Conservation (phyloP, 495 filamentous ascomycete species). For the Rostrohypoxylon terebratum region DNA sequence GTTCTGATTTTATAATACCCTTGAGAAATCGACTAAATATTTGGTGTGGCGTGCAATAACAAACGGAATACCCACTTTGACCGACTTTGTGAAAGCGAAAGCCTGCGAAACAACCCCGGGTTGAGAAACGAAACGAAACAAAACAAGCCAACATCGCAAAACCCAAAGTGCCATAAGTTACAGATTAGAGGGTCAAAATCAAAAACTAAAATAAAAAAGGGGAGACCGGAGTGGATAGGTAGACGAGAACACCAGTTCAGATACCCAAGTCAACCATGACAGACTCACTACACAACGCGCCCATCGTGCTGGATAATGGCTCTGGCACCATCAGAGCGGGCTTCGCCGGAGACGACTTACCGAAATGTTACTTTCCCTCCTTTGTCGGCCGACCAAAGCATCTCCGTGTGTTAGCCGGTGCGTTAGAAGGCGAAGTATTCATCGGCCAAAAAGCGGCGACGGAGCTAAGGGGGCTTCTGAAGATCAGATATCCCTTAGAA, state of each 20-base stretch:
- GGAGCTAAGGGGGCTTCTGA: constrained; percentile 91
- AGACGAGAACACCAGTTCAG: constrained; percentile 19
- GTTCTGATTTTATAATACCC: constrained; percentile 29
- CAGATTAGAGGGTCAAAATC: constrained; percentile 30
- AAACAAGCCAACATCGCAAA: background rate
- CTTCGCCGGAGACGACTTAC: constrained; percentile 94
- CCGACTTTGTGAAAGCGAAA: background rate
- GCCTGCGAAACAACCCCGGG: constrained; percentile 2
- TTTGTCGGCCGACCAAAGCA: constrained; percentile 98
- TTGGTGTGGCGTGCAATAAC: constrained; percentile 1
- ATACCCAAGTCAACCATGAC: constrained; percentile 68
- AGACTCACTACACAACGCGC: constrained; percentile 93
- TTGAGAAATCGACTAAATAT: background rate
- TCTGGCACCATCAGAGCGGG: constrained; percentile 97
- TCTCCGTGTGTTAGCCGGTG: constrained; percentile 92
- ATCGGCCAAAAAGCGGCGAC: constrained; percentile 91
- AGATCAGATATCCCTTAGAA: constrained; percentile 94
- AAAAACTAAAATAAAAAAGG: constrained; percentile 10
- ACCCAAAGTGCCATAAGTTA: background rate
- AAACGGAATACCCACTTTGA: constrained; percentile 34
- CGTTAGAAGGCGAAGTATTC: constrained; percentile 96
- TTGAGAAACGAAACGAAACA: background rate
- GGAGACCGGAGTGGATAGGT: constrained; percentile 36
- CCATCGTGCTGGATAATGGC: constrained; percentile 99
- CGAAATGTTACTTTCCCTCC: constrained; percentile 97